Evolutionary conservation across 768 basidiomycete species (phyloP).

Genomic region (Phlebiopsis flavidoalba): DNA sequence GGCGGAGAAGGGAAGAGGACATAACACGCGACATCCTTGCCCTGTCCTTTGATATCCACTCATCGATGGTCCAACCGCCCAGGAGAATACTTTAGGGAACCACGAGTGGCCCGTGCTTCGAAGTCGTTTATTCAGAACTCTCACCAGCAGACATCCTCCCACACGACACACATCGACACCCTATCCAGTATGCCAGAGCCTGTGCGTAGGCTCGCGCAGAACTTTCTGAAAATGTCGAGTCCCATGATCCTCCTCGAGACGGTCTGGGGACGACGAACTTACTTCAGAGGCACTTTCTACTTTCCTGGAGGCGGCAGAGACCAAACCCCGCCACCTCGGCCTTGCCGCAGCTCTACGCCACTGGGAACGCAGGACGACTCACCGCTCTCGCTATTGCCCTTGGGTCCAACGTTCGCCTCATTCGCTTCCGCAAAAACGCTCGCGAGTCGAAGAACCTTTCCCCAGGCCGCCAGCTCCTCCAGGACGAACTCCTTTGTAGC

Average conservation of each 20-base stretch:
- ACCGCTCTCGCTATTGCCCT: constrained; percentile 43
- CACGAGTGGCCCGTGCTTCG: neutral
- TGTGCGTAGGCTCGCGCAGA: constrained; percentile 14
- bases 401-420: constrained; percentile 19
- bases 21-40: neutral
- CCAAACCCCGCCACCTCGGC: constrained; percentile 32
- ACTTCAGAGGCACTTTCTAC: constrained; percentile 14
- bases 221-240: constrained; percentile 21
- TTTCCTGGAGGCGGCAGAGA: constrained; percentile 4
- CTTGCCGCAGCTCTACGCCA: constrained; percentile 46
- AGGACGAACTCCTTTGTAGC: constrained; percentile 42
- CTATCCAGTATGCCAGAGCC: neutral
- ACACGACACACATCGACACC: neutral
- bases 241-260: constrained; percentile 17
- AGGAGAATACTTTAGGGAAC: neutral
- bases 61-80: neutral
- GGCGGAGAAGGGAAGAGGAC: neutral
- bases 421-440: constrained; percentile 16
- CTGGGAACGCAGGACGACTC: constrained; percentile 30
- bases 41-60: neutral
- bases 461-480: constrained; percentile 23
- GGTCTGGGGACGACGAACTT: constrained; percentile 17
- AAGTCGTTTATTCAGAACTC: neutral
- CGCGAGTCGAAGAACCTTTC: constrained; percentile 11
- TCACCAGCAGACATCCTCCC: neutral